Percentiles rank a stretch among this genome's conserved stretches.
Conservation (phyloP, 345 rosid species). For the Erucastrum elatum region DNA sequence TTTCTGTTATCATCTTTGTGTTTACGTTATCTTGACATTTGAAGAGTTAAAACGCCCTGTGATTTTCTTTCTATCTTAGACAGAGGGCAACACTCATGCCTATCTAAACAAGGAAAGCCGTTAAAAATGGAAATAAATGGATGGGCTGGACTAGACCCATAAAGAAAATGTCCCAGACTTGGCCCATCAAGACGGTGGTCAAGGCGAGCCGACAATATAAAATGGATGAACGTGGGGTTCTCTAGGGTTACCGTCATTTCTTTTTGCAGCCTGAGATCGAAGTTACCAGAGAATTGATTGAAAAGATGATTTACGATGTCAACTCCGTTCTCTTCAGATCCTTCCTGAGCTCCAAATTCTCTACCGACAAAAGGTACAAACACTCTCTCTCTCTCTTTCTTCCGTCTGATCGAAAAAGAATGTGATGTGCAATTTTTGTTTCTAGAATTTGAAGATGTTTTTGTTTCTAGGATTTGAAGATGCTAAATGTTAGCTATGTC, state of each 20-base stretch:
- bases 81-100: no score
- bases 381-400: not conserved
- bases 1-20: no score
- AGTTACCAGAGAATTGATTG: not conserved
- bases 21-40: no score
- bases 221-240: not conserved
- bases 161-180: not conserved
- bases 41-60: no score
- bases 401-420: not conserved
- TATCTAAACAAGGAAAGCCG: no score
- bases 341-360: conserved; percentile 94
- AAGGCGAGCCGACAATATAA: conserved; percentile 12
- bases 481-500: not conserved
- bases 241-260: conserved; percentile 16
- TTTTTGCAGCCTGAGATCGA: conserved; percentile 13
- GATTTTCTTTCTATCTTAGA: no score
- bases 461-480: not conserved
- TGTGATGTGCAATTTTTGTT: not conserved
- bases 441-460: not conserved
- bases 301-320: conserved; percentile 92
- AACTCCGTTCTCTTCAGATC: conserved; percentile 86
- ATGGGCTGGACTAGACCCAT: conserved; percentile 8
- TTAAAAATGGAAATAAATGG: not conserved
- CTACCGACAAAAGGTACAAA: conserved; percentile 82
- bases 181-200: not conserved